Percentiles rank a stretch among this genome's conserved stretches.
Conservation (phyloP, 495 filamentous ascomycete genomes). For the Aspergillus heteromorphus region DNA sequence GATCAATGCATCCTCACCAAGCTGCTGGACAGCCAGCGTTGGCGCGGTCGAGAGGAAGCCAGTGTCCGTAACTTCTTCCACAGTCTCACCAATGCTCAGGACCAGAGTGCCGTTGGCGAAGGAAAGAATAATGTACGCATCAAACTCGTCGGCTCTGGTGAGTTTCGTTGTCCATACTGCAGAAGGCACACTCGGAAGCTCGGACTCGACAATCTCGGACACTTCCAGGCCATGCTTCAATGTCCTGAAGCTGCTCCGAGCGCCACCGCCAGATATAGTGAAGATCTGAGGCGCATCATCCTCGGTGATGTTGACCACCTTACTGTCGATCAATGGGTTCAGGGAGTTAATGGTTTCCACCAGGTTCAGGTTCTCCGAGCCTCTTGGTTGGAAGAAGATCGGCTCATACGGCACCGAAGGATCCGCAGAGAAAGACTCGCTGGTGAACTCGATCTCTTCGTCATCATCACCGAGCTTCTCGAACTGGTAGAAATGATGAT, state of each 20-base stretch:
- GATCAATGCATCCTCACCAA: conserved; percentile 86
- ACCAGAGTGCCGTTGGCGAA: conserved; percentile 73
- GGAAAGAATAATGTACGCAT: conserved; percentile 71
- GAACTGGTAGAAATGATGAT: conserved; percentile 95
- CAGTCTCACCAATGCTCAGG: conserved; percentile 90
- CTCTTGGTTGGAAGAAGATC: conserved; percentile 77
- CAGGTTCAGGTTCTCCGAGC: conserved; percentile 73
- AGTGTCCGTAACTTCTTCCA: conserved; percentile 90
- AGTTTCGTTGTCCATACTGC: conserved; percentile 95
- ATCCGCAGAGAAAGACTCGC: conserved; percentile 76
- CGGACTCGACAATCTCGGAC: conserved; percentile 87
- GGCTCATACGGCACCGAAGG: conserved; percentile 61
- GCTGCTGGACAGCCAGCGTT: conserved; percentile 86
- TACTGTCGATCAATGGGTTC: conserved; percentile 87
- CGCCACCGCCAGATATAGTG: conserved; percentile 80
- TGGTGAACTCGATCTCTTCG: conserved; percentile 77
- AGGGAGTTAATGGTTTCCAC: conserved; percentile 83
- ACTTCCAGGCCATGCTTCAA: conserved; percentile 91
- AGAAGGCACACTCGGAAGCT: conserved; percentile 77
- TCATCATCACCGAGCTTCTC: conserved; percentile 97
- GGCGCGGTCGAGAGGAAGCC: conserved; percentile 82
- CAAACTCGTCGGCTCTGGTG: conserved; percentile 73
- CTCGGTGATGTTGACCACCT: conserved; percentile 78
- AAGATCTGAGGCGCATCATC: conserved; percentile 98
- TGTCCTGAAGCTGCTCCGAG: conserved; percentile 81